Conservation (phyloP, 2,329 filamentous ascomycete species). For the Dactylella cylindrospora region DNA sequence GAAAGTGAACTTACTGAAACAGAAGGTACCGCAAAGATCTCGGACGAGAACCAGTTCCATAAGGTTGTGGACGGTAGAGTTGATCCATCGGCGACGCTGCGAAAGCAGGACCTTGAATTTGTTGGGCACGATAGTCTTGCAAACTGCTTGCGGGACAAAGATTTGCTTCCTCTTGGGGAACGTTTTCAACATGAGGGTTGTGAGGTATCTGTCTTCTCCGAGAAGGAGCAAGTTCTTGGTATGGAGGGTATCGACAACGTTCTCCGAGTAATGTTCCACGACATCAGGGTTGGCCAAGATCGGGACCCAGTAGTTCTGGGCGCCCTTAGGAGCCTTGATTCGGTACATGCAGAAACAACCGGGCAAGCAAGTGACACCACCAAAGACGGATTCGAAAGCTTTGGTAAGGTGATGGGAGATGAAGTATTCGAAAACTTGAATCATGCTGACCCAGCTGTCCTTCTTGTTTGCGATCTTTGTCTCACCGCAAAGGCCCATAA, state of each 20-base stretch:
- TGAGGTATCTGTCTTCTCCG: slow-evolving; percentile 91
- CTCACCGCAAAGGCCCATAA: slow-evolving; percentile 98
- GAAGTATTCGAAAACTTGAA: slow-evolving; percentile 99
- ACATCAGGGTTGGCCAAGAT: slow-evolving; percentile 98
- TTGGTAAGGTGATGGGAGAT: slow-evolving; percentile 97
- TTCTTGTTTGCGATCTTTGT: slow-evolving; percentile 99
- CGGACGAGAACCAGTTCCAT: slow-evolving; percentile 96
- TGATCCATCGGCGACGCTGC: slow-evolving; percentile 96
- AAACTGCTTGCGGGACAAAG: slow-evolving; percentile 96
- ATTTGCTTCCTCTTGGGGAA: slow-evolving; percentile 99
- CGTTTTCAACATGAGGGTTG: slow-evolving; percentile 95
- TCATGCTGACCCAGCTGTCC: slow-evolving; percentile 91
- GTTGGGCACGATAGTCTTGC: slow-evolving; percentile 96
- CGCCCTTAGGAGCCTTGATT: slow-evolving; percentile 97
- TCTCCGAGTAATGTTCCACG: slow-evolving; percentile 98
- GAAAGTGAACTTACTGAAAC: slow-evolving; percentile 68
- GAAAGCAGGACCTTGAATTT: slow-evolving; percentile 88
- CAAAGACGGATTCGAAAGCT: slow-evolving; percentile 96
- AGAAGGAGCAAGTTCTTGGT: slow-evolving; percentile 93
- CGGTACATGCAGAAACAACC: slow-evolving; percentile 99
- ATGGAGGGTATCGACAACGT: slow-evolving; percentile 96
- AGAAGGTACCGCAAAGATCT: slow-evolving; percentile 97
- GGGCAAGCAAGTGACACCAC: slow-evolving; percentile 96
- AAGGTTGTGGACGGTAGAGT: slow-evolving; percentile 96
- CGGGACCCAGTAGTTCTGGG: slow-evolving; percentile 98